phyloP scores from a whole-genome alignment of 2,329 filamentous ascomycete genomes.

The Arthroderma uncinatum region DNA sequence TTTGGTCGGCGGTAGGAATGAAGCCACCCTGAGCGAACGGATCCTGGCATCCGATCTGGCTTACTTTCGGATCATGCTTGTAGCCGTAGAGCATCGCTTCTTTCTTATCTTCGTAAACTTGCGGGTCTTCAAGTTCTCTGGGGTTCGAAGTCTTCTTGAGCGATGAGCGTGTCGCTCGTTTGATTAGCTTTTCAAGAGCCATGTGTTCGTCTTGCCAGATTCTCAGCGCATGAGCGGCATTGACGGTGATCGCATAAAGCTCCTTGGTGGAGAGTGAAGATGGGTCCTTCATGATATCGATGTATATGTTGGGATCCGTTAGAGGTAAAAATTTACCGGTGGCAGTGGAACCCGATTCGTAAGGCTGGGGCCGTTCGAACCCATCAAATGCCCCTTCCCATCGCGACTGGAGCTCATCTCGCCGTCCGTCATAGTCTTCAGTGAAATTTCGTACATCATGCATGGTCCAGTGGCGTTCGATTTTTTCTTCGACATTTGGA shows the following conservation, averaged over 20 bases:
- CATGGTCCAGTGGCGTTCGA: constrained; percentile 29
- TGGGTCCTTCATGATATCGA: constrained; percentile 28
- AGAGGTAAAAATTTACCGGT: constrained; percentile 31
- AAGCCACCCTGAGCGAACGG: constrained; percentile 45
- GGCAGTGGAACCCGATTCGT: constrained; percentile 22
- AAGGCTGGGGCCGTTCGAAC: constrained; percentile 24
- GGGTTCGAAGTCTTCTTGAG: constrained; percentile 40
- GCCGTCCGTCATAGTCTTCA: constrained; percentile 25
- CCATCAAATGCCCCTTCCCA: constrained; percentile 28
- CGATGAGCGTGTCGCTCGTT: constrained; percentile 36
- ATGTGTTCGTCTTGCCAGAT: constrained; percentile 51
- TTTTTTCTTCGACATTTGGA: constrained; percentile 21
- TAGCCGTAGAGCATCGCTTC: constrained; percentile 52
- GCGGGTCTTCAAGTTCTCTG: constrained; percentile 40
- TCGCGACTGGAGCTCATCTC: constrained; percentile 20
- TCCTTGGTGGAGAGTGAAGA: constrained; percentile 39
- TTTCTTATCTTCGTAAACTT: constrained; percentile 49
- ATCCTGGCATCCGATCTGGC: constrained; percentile 42
- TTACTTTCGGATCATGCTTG: constrained; percentile 42
- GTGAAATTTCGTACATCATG: constrained; percentile 28
- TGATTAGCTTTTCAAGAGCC: constrained; percentile 41
- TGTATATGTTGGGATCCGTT: constrained; percentile 26
- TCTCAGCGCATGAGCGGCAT: constrained; percentile 43
- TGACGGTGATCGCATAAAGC: constrained; percentile 45
- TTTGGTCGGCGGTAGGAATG: constrained; percentile 34